Percentiles rank a stretch among this genome's conserved stretches.
Evolutionary conservation across 768 basidiomycete genomes (phyloP).

Genomic region (Kwoniella pini): DNA sequence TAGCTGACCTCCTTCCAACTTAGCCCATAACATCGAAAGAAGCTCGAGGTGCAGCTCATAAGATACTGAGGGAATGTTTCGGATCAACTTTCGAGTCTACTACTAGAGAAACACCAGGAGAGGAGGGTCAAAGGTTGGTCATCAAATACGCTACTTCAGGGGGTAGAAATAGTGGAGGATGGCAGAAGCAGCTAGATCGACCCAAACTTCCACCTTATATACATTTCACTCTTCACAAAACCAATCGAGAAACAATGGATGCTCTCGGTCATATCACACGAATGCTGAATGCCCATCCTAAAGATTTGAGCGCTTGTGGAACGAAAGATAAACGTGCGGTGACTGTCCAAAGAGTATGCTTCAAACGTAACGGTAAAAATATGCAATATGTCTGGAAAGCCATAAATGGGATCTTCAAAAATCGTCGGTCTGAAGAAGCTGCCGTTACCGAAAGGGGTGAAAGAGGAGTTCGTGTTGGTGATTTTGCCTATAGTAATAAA

Average conservation of each 20-base stretch:
- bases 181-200: slow-evolving; percentile 15
- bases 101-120: slow-evolving; percentile 59
- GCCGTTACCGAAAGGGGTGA: slow-evolving; percentile 75
- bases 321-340: slow-evolving; percentile 99
- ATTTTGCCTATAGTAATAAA: slow-evolving; percentile 79
- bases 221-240: slow-evolving; percentile 95
- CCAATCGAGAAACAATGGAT: slow-evolving; percentile 96
- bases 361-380: slow-evolving; percentile 56
- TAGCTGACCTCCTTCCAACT: background rate
- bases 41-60: slow-evolving; percentile 77
- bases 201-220: slow-evolving; percentile 66
- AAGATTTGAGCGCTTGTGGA: slow-evolving; percentile 85
- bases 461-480: slow-evolving; percentile 81
- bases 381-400: slow-evolving; percentile 82
- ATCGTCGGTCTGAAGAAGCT: slow-evolving; percentile 63
- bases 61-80: slow-evolving; percentile 76
- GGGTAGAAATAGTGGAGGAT: background rate
- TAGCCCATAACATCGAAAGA: slow-evolving; percentile 83
- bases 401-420: slow-evolving; percentile 65
- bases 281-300: slow-evolving; percentile 70
- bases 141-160: slow-evolving; percentile 67
- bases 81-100: slow-evolving; percentile 80
- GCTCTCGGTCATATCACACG: slow-evolving; percentile 79
- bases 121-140: slow-evolving; percentile 72
- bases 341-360: slow-evolving; percentile 80